Base-by-base conservation (phyloP, 2,329 filamentous ascomycete genomes). In the Penicillium corylophilum region DNA sequence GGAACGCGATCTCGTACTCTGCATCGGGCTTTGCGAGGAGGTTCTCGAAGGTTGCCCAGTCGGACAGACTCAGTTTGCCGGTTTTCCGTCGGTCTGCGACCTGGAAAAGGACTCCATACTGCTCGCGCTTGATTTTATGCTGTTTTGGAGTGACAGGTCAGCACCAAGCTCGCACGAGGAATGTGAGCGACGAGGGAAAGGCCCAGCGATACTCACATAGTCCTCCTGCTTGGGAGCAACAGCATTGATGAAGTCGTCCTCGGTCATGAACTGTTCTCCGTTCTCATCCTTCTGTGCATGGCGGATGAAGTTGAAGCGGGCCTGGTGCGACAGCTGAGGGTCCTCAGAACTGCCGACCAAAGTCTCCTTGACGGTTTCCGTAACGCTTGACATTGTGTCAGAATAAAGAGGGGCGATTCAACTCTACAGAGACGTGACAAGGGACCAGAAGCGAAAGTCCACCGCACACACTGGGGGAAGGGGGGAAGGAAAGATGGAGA, bases 1-100 rank as follows among this genome's bases (percentile, higher is more conserved):
- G 89, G 77, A 97, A 99, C 15, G 94, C 93, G 64, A 99, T 96
- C 74, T 97, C 92, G 76, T 99, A 99, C 77, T 99, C 94, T 71
- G 94, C 94, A 69, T 97, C 94, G 56, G 94, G 89, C 76, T 96
- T 97, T 62, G 82, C 81, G 53, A 99, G 85, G 57, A 99, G 83
- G 77, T 95, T 95, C 77, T 96, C 90, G 74, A 97, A 99, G 59
- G 88, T 87, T 42, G 83, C 85, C 91, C 93, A 99, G 76, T 99
- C 94, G 54, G 85, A 79, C 48, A 97, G 77, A 63, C 78, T 88
- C 62, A 99, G 80, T 63, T 82, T 86, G 57, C 92, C 92, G 40
- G 79, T 79, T 61, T 79, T 82, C 60, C 83, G 84, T 64, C 89
- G 85, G 74, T 99, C 94, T 64, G 94, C 94, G 52, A 99, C 88